Conservation (phyloP, 148 eudicot species). For the Fagopyrum esculentum region DNA sequence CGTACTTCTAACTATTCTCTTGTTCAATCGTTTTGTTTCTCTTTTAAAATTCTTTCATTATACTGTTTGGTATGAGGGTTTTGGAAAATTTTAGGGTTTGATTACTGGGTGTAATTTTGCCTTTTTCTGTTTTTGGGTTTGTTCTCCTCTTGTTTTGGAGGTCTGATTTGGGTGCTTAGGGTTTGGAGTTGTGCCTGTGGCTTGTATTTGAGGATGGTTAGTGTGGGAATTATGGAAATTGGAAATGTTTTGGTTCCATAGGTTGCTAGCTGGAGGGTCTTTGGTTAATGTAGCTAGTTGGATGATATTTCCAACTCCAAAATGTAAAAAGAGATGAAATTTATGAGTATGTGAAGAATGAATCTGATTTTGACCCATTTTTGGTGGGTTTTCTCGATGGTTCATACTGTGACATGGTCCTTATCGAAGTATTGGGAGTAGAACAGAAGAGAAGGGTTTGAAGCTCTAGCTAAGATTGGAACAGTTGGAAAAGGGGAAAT, state of each 20-base stretch:
- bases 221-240: not conserved
- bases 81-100: not conserved
- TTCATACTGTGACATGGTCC: not conserved
- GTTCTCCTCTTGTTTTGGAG: not conserved
- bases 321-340: not conserved
- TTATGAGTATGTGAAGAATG: not conserved
- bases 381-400: not conserved
- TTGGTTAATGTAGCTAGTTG: not conserved
- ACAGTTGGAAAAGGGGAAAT: not conserved
- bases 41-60: not conserved
- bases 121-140: not conserved
- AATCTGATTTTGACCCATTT: not conserved
- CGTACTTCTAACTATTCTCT: constrained; percentile 5
- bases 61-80: not conserved
- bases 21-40: not conserved
- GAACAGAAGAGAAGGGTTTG: not conserved
- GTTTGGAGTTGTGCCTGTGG: not conserved
- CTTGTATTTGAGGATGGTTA: not conserved
- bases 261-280: not conserved
- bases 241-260: not conserved
- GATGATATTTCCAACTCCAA: not conserved
- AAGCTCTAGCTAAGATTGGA: not conserved
- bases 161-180: not conserved
- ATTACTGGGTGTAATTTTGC: not conserved
- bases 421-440: not conserved